Evolutionary conservation across 2,329 filamentous ascomycete species (phyloP), one percentile per base, ranked within the genome.

Genomic region (Colletotrichum sojae): DNA sequence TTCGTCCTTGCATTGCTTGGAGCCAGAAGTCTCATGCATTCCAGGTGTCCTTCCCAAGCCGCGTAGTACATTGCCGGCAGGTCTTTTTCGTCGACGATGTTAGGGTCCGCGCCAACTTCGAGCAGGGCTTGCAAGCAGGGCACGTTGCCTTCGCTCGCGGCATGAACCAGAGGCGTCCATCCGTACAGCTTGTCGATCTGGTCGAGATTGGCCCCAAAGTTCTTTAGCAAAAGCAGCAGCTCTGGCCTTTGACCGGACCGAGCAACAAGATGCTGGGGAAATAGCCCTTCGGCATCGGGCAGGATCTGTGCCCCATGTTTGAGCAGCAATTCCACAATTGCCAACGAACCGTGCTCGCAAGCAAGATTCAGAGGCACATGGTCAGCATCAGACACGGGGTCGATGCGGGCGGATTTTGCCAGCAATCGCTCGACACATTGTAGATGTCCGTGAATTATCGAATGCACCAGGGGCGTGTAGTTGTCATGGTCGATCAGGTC

Each of bases 11-110:
- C 82, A 76, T 87, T 87, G 73, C 84, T 85, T 1, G 90, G 89
- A 5, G 91, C 91, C 39, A 99, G 88, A 8, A 98, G 86, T 75
- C 92, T 91, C 93, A 99, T 97, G 82, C 96, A 98, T 76, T 95
- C 92, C 63, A 98, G 83, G 77, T 98, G 94, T 0, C 96, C 96
- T 82, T 99, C 96, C 96, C 96, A 99, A 0, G 94, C 95, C 15
- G 96, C 96, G 80, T 99, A 99, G 80, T 99, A 99, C 91, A 98
- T 94, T 31, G 96, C 95, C 2, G 95, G 94, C 4, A 98, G 86
- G 16, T 91, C 92, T 78, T 98, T 99, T 81, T 99, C 96, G 76
- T 99, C 96, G 51, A 94, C 83, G 63, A 94, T 92, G 72, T 91
- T 91, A 1, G 92, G 88, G 75, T 97, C 90, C 4, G 92, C 95